Base-by-base conservation (phyloP, 2,329 filamentous ascomycete genomes). In the Botrytis sinoallii region DNA sequence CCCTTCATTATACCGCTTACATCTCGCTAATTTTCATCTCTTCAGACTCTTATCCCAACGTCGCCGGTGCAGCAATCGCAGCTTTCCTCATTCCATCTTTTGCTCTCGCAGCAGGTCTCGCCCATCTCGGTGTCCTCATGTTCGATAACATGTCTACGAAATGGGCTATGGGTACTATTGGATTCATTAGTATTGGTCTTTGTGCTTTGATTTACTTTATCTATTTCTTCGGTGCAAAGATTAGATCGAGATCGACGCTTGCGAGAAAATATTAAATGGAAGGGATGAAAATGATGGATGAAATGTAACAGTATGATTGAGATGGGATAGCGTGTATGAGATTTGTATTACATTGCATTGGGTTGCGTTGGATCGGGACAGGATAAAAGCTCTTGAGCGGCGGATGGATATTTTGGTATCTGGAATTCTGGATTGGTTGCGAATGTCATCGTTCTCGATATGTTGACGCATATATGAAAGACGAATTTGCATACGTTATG, bases 1-100 rank as follows among this genome's bases (percentile, higher is more conserved):
- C 29, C 59, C 42, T 61, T 40, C 42, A 48, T 46, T 63, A n/a
- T 14, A 25, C 40, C 29, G 22, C 25, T 48, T 16, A 32, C 22
- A 69, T 46, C 32, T 63, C 40, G 55, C 55, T 72, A 60, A 74
- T 29, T 18, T 42, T 7, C 52, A 57, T 59, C 16, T 12, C 18
- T 48, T 29, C 32, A 77, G 79, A 85, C 76, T 79, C 82, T 7
- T 85, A 85, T 69, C 82, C 83, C 44, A 83, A 83, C 75, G 81
- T 84, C 14, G 83, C 83, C 25, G 83, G 78, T 7, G 83, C 81
- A 32, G 83, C 83, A 12, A 82, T 85, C 59, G 83, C 83, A 3
- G 83, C 83, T 2, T 84, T 84, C 78, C 77, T 84, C 66, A 84
- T 85, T 71, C 83, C 83, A 1, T 83, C 81, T n/a, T 84, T 84